Base-by-base conservation (phyloP, 768 basidiomycete genomes). In the Auriscalpium orientale region DNA sequence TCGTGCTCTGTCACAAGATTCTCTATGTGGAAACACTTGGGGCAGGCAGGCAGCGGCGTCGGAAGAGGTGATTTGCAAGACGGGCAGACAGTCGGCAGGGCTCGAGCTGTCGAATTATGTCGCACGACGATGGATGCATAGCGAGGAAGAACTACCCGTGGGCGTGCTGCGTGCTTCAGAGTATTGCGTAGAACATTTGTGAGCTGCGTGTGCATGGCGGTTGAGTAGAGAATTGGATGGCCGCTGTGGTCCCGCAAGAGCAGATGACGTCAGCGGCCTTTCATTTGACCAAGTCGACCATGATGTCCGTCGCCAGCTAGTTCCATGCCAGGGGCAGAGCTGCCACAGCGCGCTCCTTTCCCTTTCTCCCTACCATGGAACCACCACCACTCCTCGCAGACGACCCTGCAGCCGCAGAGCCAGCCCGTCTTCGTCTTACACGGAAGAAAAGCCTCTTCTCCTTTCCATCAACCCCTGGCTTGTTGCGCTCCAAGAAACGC, bases 21-120 rank as follows among this genome's bases (percentile, higher is more conserved):
- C 16, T 79, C 77, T 53, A 95, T 87, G 54, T 77, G 77, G 64
- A 78, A 78, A 71, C 92, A 95, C n/a, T 72, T 74, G 12, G 74
- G 73, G 68, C 92, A 95, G 20, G 87, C 90, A 0, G 91, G 89
- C 46, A 90, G 71, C 38, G 79, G 68, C 6, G 85, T 82, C 5
- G 84, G 77, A 7, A 93, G 72, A 8, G 74, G 72, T 10, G 74
- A 61, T 1, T 77, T 76, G 65, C 91, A 95, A 20, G 76, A 78
- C 9, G 86, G 80, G 65, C 91, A 94, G 34, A 7, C 36, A 10
- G 47, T 20, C 20, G 56, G 52, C 5, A 21, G 37, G 33, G 50
- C 38, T 16, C 28, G 10, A 38, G 34, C 18, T n/a, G 37, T 37
- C 28, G 35, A 18, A 36, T 36, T 18, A 36, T 28, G 50, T 35